Evolutionary conservation across 2,329 filamentous ascomycete species (phyloP), one percentile per base, ranked within the genome.

Genomic region (Cadophora sp.): DNA sequence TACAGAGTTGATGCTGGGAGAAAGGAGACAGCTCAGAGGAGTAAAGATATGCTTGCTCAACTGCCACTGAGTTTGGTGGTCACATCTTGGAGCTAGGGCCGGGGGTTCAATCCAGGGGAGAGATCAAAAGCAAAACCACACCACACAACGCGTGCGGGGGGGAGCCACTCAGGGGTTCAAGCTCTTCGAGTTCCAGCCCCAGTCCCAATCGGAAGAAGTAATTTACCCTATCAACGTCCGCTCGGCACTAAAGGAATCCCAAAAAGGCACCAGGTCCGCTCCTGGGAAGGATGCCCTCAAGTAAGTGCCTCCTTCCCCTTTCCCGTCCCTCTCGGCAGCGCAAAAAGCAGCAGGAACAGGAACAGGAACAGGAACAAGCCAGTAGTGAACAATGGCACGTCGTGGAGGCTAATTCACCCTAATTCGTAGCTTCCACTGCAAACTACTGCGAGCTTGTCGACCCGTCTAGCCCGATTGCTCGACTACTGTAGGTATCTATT

Each of bases 381-480:
- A 55, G 51, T 26, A 11, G 31, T 4, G 31, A 11, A 34, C 5
- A 11, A 11, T 8, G 26, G 51, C 51, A 55, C 27, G 31, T 55
- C 26, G 51, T 55, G 12, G 51, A 55, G n/a, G n/a, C n/a, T n/a
- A n/a, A n/a, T 27, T 31, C 16, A 27, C 31, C 51, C 51, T 16
- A 55, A 55, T 55, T 55, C 51, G 51, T 55, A 55, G 31, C 26
- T 26, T 31, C 1, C 14, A n/a, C 51, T 55, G 11, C 26, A 19
- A n/a, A 16, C 51, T 55, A 55, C 51, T 53, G 50, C 22, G 50
- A 53, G 50, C 50, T 53, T 53, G 50, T 53, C 24, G 50, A 53
- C 50, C 34, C 50, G 51, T 31, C 51, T 55, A 14, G 51, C 51
- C 51, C 51, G 51, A 31, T 55, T 31, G 16, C 43, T n/a, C 43